Base-by-base conservation (phyloP, 2,329 filamentous ascomycete species). In the Xylaria sp. region DNA sequence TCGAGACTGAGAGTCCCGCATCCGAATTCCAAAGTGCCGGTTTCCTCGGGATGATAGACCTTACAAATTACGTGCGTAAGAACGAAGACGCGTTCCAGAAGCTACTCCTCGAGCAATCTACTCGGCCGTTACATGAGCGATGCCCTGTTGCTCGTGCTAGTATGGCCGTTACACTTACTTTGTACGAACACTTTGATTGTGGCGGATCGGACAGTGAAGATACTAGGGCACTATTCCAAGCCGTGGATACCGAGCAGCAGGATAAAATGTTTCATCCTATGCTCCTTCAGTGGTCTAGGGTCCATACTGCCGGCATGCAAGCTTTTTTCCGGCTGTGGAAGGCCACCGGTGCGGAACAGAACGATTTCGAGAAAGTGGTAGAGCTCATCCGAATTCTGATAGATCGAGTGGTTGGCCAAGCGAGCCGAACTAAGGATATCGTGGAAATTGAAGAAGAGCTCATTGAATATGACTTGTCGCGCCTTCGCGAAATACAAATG, bases 121-220 rank as follows among this genome's bases (percentile, higher is more conserved):
- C 91, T 7, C 89, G 90, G 76, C 88, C 92, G 1, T 76, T 88
- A 25, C 84, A 89, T 61, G 89, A 94, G 78, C 89, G 95, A 46
- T 98, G 94, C 79, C 96, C 96, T 0, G 87, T 99, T 72, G 94
- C 94, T 3, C 88, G 92, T 66, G 93, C 94, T 12, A 97, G 94
- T 76, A 83, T 98, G 72, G 91, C 94, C 0, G 90, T 98, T 46
- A 98, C 95, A 1, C 87, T 91, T 74, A 93, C 97, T 46, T 83
- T 99, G 2, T 98, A 96, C 80, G 94, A 98, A 75, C 94, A 98
- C 80, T 99, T 99, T 76, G 94, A 97, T 70, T 92, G 98, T 48
- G 94, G 97, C 74, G 93, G 91, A 79, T 88, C 90, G 3, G 94
- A 97, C 61, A 83, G 92, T 60, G 92, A 95, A 72, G 94, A 97